Conservation (phyloP, 306 rosid genomes). For the Lupinus albus region DNA sequence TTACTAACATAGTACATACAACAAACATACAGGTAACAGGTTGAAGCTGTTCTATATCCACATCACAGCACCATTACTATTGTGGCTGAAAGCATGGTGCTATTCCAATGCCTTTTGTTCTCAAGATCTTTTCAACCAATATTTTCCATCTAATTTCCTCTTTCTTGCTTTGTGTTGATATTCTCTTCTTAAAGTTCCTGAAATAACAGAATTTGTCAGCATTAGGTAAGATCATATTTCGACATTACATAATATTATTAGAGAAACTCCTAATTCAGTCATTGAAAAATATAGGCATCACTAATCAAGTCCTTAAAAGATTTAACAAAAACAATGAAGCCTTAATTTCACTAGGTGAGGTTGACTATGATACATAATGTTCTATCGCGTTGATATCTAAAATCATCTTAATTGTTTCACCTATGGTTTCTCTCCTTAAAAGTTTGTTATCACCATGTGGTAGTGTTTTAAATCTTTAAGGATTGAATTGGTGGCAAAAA, state of each 20-base stretch:
- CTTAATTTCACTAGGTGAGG: no score
- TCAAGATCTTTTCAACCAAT: constrained; percentile 70
- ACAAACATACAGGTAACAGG: constrained; percentile 42
- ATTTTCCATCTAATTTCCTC: constrained; percentile 79
- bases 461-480: no score
- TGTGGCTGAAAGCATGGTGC: constrained; percentile 53
- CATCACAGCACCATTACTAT: constrained; percentile 13
- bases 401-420: no score
- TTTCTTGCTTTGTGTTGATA: constrained; percentile 72
- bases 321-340: no score
- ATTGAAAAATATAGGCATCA: no score
- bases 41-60: constrained; percentile 26
- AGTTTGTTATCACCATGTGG: no score
- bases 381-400: no score
- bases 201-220: constrained; percentile 37
- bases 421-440: no score
- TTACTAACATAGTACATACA: constrained; percentile 28
- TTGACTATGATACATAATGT: no score
- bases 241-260: background rate
- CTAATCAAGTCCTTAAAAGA: no score
- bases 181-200: constrained; percentile 80
- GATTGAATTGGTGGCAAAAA: no score
- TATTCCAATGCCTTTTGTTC: constrained; percentile 60
- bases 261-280: no score
- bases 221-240: background rate